phyloP scores from a whole-genome alignment of 805 yeast genomes.

The Wickerhamiella lipophila region DNA sequence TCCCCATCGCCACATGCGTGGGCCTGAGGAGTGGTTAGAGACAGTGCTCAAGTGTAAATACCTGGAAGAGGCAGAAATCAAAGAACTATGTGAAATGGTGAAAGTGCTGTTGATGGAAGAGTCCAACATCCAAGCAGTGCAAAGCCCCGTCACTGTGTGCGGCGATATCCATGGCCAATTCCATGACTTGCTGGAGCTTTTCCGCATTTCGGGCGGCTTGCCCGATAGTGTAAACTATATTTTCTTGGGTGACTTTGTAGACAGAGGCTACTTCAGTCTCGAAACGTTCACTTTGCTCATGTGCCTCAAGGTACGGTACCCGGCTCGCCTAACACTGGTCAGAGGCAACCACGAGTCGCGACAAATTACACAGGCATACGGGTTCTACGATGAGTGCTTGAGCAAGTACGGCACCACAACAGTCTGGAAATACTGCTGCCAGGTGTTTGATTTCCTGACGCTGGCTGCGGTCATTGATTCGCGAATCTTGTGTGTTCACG shows the following conservation, averaged over 20 bases:
- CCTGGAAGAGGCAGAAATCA: constrained; percentile 85
- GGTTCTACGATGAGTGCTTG: constrained; percentile 91
- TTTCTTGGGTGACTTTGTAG: constrained; percentile 92
- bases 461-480: constrained; percentile 95
- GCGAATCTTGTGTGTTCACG: constrained; percentile 87
- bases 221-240: constrained; percentile 69
- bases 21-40: constrained; percentile 95
- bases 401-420: constrained; percentile 89
- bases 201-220: constrained; percentile 83
- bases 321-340: constrained; percentile 74
- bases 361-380: constrained; percentile 97
- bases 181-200: constrained; percentile 82
- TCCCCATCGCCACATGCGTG: constrained; percentile 27
- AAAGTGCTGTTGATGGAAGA: constrained; percentile 94
- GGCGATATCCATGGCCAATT: constrained; percentile 96
- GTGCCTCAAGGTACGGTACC: constrained; percentile 84
- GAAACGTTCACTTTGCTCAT: constrained; percentile 89
- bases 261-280: constrained; percentile 89
- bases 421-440: constrained; percentile 94
- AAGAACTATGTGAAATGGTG: constrained; percentile 87
- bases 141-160: constrained; percentile 83
- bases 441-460: constrained; percentile 86
- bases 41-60: constrained; percentile 83
- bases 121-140: constrained; percentile 88
- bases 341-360: constrained; percentile 97